Base-by-base conservation (phyloP, 805 yeast genomes). In the Vanderwaltozyma verrucispora region DNA sequence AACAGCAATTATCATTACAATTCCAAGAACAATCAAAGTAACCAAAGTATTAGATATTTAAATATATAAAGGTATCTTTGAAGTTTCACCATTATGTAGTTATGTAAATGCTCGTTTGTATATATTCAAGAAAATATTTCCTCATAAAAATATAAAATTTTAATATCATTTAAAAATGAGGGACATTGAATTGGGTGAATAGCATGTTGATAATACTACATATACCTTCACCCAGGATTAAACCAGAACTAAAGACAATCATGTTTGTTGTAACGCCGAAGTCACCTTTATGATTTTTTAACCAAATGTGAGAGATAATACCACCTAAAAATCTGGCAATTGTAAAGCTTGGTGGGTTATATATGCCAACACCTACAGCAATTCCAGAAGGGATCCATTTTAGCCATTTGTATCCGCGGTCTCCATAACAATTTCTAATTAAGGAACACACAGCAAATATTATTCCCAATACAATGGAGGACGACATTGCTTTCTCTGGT, bases 331-430 rank as follows among this genome's bases (percentile, higher is more conserved):
- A 89, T 49, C 98, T 68, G 1, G 97, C 97, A 32, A 89, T 65
- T 0, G 97, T 92, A 62, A 89, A 92, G 33, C 86, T 79, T 3
- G 98, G 97, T 0, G 88, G 71, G 56, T 92, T 92, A 59, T 89
- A 92, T 43, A 89, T 86, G 14, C 98, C 97, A 36, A 89, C 82
- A 1, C 98, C 98, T 14, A 88, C 96, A 2, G 98, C 96, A 20
- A 92, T 94, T 11, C 98, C 98, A 17, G 86, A 79, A 1, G 98
- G 98, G 20, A 89, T 62, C 62, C 71, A 84, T 2, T 68, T 62
- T 5, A 54, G 23, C 51, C 56, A 49, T 28, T 45, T 50, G 40
- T 75, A 49, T 39, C 66, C 67, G 33, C 59, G 61, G 26, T 61
- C 59, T 35, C 70, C 67, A 13, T 77, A 67, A 4, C 78, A 46